Conservation (phyloP, 768 basidiomycete genomes). For the Kwoniella sp. region DNA sequence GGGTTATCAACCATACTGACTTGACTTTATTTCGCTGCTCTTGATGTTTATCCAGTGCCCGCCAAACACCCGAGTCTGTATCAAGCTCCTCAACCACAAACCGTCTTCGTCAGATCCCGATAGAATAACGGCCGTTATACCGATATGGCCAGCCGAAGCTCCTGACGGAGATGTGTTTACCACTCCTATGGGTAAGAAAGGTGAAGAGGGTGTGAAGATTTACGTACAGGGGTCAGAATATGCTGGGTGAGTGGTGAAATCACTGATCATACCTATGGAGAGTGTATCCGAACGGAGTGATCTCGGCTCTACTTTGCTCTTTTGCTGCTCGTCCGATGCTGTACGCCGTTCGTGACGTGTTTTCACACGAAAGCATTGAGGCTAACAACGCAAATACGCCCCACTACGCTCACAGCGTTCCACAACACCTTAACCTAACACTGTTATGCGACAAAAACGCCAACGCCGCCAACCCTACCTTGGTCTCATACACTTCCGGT, state of each 20-base stretch:
- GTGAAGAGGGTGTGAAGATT: conserved; percentile 47
- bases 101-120: conserved; percentile 37
- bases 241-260: conserved; percentile 48
- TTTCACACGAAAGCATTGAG: no score
- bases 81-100: conserved; percentile 52
- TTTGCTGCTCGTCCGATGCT: not conserved
- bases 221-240: conserved; percentile 50
- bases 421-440: conserved; percentile 50
- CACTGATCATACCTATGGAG: no score
- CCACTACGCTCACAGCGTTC: conserved; percentile 13
- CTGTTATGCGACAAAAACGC: conserved; percentile 43
- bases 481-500: conserved; percentile 48
- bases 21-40: not conserved
- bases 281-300: no score
- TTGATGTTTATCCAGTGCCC: conserved; percentile 44
- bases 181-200: conserved; percentile 35
- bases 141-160: conserved; percentile 44
- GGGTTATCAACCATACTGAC: no score
- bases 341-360: no score
- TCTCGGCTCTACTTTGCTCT: no score
- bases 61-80: conserved; percentile 46
- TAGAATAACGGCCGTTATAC: conserved; percentile 53
- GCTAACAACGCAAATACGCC: no score
- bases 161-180: conserved; percentile 36
- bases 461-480: conserved; percentile 32